These are phyloP conservation scores for Aureobasidium sp. DNA, from an alignment of 2,329 filamentous ascomycete species.

Conservation along the genomic window DNA sequence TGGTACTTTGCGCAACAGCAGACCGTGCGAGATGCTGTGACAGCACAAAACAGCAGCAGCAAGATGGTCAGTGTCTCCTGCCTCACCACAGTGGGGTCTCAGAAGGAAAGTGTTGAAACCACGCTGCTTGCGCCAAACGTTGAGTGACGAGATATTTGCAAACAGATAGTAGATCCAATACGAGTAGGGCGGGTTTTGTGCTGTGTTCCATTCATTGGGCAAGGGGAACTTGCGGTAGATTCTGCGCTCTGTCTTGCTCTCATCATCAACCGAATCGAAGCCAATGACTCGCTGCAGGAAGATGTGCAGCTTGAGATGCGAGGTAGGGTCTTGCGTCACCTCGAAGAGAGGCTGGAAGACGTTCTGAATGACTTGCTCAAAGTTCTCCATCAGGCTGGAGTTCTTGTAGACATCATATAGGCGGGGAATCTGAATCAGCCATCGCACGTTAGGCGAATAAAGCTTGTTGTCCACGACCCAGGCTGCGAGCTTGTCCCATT, in stretches of 20 bases:
- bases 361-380: slow-evolving; percentile 83
- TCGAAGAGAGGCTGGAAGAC: slow-evolving; percentile 92
- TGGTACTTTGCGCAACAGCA: slow-evolving; percentile 87
- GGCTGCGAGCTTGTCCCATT: slow-evolving; percentile 95
- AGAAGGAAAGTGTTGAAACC: slow-evolving; percentile 95
- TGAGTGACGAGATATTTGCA: slow-evolving; percentile 86
- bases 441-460: slow-evolving; percentile 94
- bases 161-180: slow-evolving; percentile 99
- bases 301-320: slow-evolving; percentile 85
- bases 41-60: slow-evolving; percentile 86
- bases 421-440: slow-evolving; percentile 91
- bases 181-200: slow-evolving; percentile 94
- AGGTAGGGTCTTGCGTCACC: slow-evolving; percentile 77
- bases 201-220: slow-evolving; percentile 78
- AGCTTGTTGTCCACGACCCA: slow-evolving; percentile 99
- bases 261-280: slow-evolving; percentile 95
- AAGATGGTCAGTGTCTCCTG: slow-evolving; percentile 91
- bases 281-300: slow-evolving; percentile 94
- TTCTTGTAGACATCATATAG: slow-evolving; percentile 95
- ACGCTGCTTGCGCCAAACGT: slow-evolving; percentile 79
- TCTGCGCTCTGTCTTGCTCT: slow-evolving; percentile 90
- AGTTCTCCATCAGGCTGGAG: slow-evolving; percentile 76
- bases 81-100: slow-evolving; percentile 91
- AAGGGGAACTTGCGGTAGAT: slow-evolving; percentile 94
- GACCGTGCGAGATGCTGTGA: slow-evolving; percentile 93